Conservation (phyloP, 2,329 filamentous ascomycete genomes). For the Diaporthe capsici region DNA sequence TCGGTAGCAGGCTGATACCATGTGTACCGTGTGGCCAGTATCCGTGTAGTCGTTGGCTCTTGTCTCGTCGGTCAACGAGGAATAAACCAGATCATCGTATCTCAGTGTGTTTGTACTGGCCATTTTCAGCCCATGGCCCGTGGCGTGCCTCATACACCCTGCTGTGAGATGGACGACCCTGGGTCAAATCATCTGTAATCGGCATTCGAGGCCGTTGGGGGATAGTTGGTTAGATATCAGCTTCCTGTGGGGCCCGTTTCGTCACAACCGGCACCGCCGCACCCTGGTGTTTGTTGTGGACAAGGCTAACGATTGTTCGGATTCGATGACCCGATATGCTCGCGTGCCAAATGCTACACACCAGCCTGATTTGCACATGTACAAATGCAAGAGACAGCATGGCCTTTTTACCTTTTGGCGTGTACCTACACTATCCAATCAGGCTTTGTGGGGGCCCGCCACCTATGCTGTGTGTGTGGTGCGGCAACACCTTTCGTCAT, state of each 20-base stretch:
- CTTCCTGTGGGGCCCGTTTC: no score
- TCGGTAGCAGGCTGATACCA: background rate
- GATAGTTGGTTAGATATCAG: background rate
- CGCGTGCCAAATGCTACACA: background rate
- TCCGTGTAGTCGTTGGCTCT: background rate
- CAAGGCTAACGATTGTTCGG: background rate
- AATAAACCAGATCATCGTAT: background rate
- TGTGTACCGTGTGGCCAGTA: background rate
- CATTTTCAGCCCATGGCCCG: background rate
- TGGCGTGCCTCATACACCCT: background rate
- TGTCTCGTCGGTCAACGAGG: background rate
- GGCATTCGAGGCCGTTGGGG: background rate
- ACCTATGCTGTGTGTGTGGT: background rate
- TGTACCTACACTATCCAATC: background rate
- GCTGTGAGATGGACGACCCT: background rate
- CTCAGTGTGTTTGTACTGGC: background rate
- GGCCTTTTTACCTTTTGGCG: background rate
- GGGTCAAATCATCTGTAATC: background rate
- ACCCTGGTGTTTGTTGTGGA: background rate
- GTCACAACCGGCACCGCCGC: background rate
- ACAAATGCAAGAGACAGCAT: background rate
- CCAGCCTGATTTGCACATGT: background rate
- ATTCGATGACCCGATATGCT: background rate
- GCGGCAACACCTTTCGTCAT: background rate
- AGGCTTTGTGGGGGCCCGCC: background rate